Evolutionary conservation across 352 stramenopile species (phyloP), one percentile per base, ranked within the genome.

Genomic region (Paralagenidium karlingii): DNA sequence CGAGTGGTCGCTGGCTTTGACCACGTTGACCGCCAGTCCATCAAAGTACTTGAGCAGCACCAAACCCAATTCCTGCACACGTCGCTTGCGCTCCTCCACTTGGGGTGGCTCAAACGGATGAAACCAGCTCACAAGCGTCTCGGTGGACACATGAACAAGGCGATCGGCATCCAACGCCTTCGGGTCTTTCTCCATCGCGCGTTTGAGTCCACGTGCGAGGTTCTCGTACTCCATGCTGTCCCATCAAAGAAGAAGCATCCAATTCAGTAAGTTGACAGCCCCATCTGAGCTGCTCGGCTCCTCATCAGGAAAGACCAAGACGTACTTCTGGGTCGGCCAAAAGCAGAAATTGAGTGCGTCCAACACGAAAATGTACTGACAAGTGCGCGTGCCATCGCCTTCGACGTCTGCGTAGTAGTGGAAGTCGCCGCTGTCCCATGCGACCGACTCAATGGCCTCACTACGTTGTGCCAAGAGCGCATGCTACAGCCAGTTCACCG

Each of bases 281-380:
- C 25, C 31, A n/a, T n/a, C 13, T 13, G 16, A 15, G 34, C 19
- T n/a, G n/a, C n/a, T n/a, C n/a, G n/a, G n/a, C n/a, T n/a, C n/a
- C n/a, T n/a, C n/a, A 49, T 22, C 25, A 29, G 21, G 33, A 34
- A 30, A 38, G 3, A 47, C 5, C 20, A 40, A 2, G 8, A 43
- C 48, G 20, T 67, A 80, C 65, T 71, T 52, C 53, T 75, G 48
- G 15, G 63, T 82, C 6, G 82, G 82, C 82, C 82, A 94, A 55
- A 94, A 94, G 55, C 82, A 94, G 45, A 90, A 94, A 49, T 94
- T 94, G 43, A 94, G 63, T 20, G 77, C 70, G 55, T 94, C 82
- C 43, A 93, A 52, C 24, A 92, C 75, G 40, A 94, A 85, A 8
- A 91, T 69, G 43, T 92, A 94, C 44, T 93, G 77, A 26, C 68